phyloP scores from a whole-genome alignment of 345 rosid genomes.

The Pistacia atlantica region DNA sequence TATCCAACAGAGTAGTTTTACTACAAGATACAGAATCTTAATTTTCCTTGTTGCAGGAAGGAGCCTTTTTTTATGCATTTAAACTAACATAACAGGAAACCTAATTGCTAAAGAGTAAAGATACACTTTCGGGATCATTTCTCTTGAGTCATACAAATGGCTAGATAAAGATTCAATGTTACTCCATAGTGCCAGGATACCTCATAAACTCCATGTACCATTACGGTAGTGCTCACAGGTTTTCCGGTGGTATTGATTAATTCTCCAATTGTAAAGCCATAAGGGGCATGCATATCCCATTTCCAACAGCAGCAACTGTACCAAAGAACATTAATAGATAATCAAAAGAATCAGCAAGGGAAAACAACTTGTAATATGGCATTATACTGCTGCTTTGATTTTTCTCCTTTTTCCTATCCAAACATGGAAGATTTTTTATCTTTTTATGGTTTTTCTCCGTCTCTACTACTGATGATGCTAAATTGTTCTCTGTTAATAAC shows the following conservation, averaged over 20 bases:
- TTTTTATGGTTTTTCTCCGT: neutral
- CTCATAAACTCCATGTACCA: constrained; percentile 44
- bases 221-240: constrained; percentile 35
- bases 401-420: neutral
- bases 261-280: constrained; percentile 58
- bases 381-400: constrained; percentile 18
- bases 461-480: neutral
- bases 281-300: constrained; percentile 65
- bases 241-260: constrained; percentile 50
- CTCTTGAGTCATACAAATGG: too few relatives aligned
- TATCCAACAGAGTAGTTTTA: neutral
- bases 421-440: neutral
- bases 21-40: neutral
- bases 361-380: constrained; percentile 55
- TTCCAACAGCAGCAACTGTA: constrained; percentile 54
- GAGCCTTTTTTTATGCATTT: neutral
- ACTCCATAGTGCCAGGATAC: constrained; percentile 22
- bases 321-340: constrained; percentile 57
- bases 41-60: neutral
- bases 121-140: too few relatives aligned
- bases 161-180: too few relatives aligned
- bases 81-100: neutral
- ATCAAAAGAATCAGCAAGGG: constrained; percentile 63
- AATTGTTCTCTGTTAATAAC: neutral
- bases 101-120: neutral